Evolutionary conservation across 225 moss, liverwort and hornwort genomes (phyloP), one percentile per base, ranked within the genome.

Genomic region (Bryoerythrophyllum caledonicum): DNA sequence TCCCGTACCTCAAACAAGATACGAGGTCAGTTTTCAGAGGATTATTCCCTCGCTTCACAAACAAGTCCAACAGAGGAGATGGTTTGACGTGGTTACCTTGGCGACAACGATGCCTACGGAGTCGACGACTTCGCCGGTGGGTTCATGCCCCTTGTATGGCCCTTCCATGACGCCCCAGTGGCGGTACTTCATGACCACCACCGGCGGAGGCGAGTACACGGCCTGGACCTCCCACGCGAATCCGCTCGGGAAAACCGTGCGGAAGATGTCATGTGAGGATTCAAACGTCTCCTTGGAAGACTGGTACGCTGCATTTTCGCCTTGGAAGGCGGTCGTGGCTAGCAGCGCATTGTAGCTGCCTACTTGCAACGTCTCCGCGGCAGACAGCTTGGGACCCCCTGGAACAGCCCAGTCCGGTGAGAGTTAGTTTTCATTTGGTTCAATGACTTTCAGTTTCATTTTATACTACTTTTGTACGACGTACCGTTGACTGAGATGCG

Each of bases 181-280:
- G 2, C 96, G 82, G 60, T 83, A 94, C 71, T 91, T 94, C 72
- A 94, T 82, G 15, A 83, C 83, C 19, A 96, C 96, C 44, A 81
- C 76, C 0, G 96, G 96, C 10, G 96, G 96, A 4, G 86, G 87
- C 11, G 96, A 92, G 74, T 92, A 96, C 10, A 96, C 96, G 11
- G 82, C 90, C 20, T 81, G 72, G 32, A 96, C 94, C 52, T 96
- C 96, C 89, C 90, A 96, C 10, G 96, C 87, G 20, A 96, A 96
- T 0, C 96, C 96, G 11, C 78, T 82, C 0, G 92, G 89, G 40
- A 96, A 93, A 2, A 65, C 88, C 1, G 79, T 20, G 20, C 87
- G 80, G 25, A 96, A 96, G 3, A 93, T 85, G 3, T 96, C 93
- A 49, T 96, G 93, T 12, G 93, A 89, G 14, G 94, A 94, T 11